Conservation (phyloP, 495 filamentous ascomycete species). For the Penicillium tannophilum region DNA sequence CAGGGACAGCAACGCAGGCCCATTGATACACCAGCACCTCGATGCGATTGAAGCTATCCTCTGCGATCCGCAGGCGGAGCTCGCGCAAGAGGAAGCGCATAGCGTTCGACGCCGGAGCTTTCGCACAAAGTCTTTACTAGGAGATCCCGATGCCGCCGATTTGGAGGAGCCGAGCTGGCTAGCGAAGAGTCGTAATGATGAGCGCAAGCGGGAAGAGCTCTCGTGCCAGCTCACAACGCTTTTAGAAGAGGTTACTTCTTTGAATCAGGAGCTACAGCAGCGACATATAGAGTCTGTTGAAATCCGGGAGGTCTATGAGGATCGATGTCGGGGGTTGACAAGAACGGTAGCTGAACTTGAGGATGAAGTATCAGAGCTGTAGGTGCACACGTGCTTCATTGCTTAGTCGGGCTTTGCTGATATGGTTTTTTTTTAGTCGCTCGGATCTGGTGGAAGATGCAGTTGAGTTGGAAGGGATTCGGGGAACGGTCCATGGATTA, state of each 20-base stretch:
- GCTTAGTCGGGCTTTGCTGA: background rate
- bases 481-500: conserved; percentile 40
- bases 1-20: conserved; percentile 20
- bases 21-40: conserved; percentile 31
- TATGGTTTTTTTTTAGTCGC: conserved; percentile 23
- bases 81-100: conserved; percentile 18
- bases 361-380: conserved; percentile 39
- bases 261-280: conserved; percentile 32
- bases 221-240: conserved; percentile 26
- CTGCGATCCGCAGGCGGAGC: conserved; percentile 24
- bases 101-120: background rate
- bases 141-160: conserved; percentile 5
- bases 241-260: conserved; percentile 26
- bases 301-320: conserved; percentile 36
- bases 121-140: background rate
- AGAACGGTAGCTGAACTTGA: conserved; percentile 32
- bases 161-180: background rate
- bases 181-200: background rate
- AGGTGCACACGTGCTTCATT: conserved; percentile 12
- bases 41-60: conserved; percentile 37
- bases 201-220: conserved; percentile 9
- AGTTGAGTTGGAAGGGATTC: conserved; percentile 40
- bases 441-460: conserved; percentile 36
- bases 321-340: conserved; percentile 29
- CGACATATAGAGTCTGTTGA: conserved; percentile 36